Conservation (phyloP, 164 flowering plant genomes). For the Paratinospora sagittata region DNA sequence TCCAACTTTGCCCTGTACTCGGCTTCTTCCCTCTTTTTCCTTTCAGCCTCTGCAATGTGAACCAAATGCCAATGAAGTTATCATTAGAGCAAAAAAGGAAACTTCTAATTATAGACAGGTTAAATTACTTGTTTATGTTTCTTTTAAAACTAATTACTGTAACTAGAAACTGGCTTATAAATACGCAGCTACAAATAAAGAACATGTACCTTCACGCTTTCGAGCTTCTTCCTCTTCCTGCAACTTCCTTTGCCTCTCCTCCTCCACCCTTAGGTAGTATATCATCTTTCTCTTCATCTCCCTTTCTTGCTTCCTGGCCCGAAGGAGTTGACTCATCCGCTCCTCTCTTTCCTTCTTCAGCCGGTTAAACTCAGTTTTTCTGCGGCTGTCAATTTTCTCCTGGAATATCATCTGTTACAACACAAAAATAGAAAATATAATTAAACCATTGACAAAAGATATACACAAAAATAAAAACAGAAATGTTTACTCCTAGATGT, state of each 20-base stretch:
- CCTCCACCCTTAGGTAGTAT: constrained; percentile 53
- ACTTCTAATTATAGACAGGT: background rate
- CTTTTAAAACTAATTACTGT: background rate
- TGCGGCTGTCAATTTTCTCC: constrained; percentile 41
- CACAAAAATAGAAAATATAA: background rate
- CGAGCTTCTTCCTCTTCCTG: constrained; percentile 83
- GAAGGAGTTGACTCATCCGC: constrained; percentile 35
- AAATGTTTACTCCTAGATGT: too few relatives aligned
- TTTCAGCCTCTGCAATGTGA: constrained; percentile 64
- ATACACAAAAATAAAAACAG: too few relatives aligned
- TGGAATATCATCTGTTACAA: constrained; percentile 52
- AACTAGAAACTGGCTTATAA: background rate
- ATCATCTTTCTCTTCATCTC: constrained; percentile 57
- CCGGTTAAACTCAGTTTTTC: constrained; percentile 54
- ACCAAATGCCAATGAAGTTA: background rate
- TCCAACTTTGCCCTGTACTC: constrained; percentile 71
- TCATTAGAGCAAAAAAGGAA: background rate
- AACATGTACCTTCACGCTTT: constrained; percentile 62
- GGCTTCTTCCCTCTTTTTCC: constrained; percentile 68
- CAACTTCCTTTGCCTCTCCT: constrained; percentile 52
- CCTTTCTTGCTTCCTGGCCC: constrained; percentile 46
- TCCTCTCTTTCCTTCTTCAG: constrained; percentile 63
- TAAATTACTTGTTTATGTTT: background rate
- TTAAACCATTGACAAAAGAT: background rate
- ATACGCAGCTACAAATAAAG: background rate